A percentile compares a stretch with the other conserved stretches of the same genome.
phyloP scores from a whole-genome alignment of 257 asterid species.

The Solanum acaule region DNA sequence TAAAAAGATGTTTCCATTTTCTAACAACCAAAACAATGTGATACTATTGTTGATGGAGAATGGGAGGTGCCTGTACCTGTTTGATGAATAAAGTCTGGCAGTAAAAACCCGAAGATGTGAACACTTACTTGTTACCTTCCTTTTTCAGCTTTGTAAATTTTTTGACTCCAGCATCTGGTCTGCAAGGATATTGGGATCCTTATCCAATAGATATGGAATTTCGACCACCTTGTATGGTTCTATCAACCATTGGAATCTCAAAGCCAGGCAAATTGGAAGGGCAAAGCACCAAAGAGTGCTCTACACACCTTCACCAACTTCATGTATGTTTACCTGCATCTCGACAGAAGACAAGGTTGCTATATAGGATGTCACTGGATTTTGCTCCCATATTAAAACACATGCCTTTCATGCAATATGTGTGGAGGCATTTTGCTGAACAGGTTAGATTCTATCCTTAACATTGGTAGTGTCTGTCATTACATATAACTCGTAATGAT shows the following conservation, averaged over 20 bases:
- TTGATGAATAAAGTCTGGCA: not conserved
- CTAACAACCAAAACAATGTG: not conserved
- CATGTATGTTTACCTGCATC: conserved; percentile 92
- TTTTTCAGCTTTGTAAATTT: conserved; percentile 85
- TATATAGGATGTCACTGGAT: conserved; percentile 96
- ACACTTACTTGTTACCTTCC: not conserved
- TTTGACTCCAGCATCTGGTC: conserved; percentile 68
- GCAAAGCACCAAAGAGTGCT: conserved; percentile 62
- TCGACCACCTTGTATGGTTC: conserved; percentile 85
- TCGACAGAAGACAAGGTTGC: conserved; percentile 70
- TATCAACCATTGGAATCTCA: conserved; percentile 91
- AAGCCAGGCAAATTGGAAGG: conserved; percentile 88
- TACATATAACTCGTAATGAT: not conserved
- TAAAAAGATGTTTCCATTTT: not conserved
- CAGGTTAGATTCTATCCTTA: conserved; percentile 36
- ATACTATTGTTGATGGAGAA: not conserved
- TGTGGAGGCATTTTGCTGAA: conserved; percentile 92
- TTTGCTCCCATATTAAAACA: conserved; percentile 83
- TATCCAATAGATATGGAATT: conserved; percentile 97
- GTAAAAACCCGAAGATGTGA: not conserved
- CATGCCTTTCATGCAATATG: conserved; percentile 65
- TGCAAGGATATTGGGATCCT: conserved; percentile 97
- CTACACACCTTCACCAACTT: conserved; percentile 93
- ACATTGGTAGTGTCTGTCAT: not conserved
- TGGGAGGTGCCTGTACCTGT: not conserved